phyloP scores from a whole-genome alignment of 225 moss, liverwort and hornwort genomes.

The Takakia lepidozioides region DNA sequence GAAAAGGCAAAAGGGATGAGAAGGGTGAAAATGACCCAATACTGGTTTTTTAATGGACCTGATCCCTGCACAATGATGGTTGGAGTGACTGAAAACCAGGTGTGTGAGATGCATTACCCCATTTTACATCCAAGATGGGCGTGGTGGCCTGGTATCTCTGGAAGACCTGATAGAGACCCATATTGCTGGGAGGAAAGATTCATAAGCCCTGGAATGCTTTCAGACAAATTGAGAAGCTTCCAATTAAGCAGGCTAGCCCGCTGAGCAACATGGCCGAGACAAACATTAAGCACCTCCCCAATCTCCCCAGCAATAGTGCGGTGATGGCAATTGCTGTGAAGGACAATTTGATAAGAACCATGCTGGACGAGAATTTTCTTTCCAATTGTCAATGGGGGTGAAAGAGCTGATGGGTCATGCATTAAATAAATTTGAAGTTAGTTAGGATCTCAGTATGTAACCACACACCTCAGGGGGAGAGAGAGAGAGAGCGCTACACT shows the following conservation, averaged over 20 bases:
- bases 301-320: slow-evolving; percentile 32
- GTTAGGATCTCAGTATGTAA: too few species aligned
- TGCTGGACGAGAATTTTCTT: slow-evolving; percentile 62
- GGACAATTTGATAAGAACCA: slow-evolving; percentile 58
- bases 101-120: too few species aligned
- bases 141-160: too few species aligned
- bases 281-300: slow-evolving; percentile 57
- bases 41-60: slow-evolving; percentile 27
- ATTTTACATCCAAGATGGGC: too few species aligned
- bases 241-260: slow-evolving; percentile 58
- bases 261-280: slow-evolving; percentile 45
- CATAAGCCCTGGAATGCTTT: not conserved
- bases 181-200: not conserved
- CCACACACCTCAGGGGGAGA: too few species aligned
- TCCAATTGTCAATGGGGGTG: too few species aligned
- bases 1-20: slow-evolving; percentile 27
- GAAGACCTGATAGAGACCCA: too few species aligned
- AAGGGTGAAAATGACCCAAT: slow-evolving; percentile 10
- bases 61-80: slow-evolving; percentile 8
- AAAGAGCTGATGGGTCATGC: too few species aligned
- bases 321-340: slow-evolving; percentile 69
- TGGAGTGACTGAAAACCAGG: not conserved
- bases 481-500: too few species aligned
- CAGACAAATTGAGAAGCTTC: slow-evolving; percentile 23
- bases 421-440: too few species aligned